Conservation (phyloP, 768 basidiomycete species). For the Tubosaeta sp. region DNA sequence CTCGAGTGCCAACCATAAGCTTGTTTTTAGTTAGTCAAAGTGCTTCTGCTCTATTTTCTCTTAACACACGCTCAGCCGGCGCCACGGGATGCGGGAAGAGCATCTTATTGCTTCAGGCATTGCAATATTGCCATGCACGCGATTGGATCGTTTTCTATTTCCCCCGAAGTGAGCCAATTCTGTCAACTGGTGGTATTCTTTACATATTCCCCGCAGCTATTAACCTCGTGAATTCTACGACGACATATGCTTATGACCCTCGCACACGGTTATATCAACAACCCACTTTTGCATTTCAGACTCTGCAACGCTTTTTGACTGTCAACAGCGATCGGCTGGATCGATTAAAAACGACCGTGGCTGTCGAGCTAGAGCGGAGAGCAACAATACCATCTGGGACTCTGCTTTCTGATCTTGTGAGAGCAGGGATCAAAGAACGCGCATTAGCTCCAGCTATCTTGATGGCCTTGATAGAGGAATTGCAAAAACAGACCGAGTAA, state of each 20-base stretch:
- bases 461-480: constrained; percentile 51
- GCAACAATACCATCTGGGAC: constrained; percentile 46
- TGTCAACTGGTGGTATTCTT: neutral
- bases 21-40: constrained; percentile 58
- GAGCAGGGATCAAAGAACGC: constrained; percentile 53
- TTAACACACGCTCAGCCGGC: constrained; percentile 49
- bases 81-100: constrained; percentile 78
- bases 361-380: constrained; percentile 45
- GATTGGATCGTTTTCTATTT: constrained; percentile 85
- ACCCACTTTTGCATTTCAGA: constrained; percentile 56
- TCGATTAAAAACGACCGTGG: constrained; percentile 37
- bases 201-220: constrained; percentile 34
- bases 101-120: constrained; percentile 69
- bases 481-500: constrained; percentile 64
- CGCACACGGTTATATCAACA: constrained; percentile 77
- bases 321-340: constrained; percentile 51
- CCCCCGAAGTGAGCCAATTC: constrained; percentile 56
- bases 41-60: neutral
- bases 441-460: constrained; percentile 52
- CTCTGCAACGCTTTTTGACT: constrained; percentile 55
- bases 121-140: constrained; percentile 57
- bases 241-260: constrained; percentile 67
- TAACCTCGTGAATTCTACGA: constrained; percentile 70
- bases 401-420: constrained; percentile 49
- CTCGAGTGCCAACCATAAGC: constrained; percentile 49